Base-by-base conservation (phyloP, 805 yeast genomes). In the Phaffomyces antillensis region DNA sequence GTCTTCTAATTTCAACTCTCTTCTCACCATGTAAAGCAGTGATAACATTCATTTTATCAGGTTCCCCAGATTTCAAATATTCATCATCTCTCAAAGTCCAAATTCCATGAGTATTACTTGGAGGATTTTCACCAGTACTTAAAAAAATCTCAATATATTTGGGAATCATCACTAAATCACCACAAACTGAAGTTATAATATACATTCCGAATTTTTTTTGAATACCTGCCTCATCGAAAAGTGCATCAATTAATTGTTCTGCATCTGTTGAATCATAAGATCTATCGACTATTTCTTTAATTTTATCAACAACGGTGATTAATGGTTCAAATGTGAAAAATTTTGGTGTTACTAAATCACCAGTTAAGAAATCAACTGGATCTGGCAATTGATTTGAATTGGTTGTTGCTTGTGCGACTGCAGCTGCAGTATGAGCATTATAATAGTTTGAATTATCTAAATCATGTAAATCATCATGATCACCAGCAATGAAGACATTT, bases 41-140 rank as follows among this genome's bases (percentile, higher is more conserved):
- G 45, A 71, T 47, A 36, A 54, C 49, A 28, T 61, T 62, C 41
- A 67, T 36, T 34, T 66, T 66, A 4, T 63, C 67, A n/a, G 56
- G 62, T 36, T 60, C 62, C 23, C 58, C 61, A 24, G 59, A 47
- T 41, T 58, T 64, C 43, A 71, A 51, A 49, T 61, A 58, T 16
- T 55, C 63, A 49, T 71, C 75, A 58, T 71, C 74, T 39, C 66
- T 69, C 25, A 62, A 52, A 2, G 73, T 70, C 75, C 75, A 71
- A 37, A 71, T 65, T 42, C 75, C 75, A n/a, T 70, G 66, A 9
- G 64, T 65, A 42, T 67, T 57, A 43, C 52, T 50, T 33, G 76
- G 76, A 11, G 75, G 76, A 47, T 70, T 68, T 15, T 63, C 59
- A 31, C 67, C 68, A 24, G 67, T 61, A 48, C 64, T 63, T 37